Base-by-base conservation (phyloP, 371 early-diverging fungal species). In the Massospora cicadina region DNA sequence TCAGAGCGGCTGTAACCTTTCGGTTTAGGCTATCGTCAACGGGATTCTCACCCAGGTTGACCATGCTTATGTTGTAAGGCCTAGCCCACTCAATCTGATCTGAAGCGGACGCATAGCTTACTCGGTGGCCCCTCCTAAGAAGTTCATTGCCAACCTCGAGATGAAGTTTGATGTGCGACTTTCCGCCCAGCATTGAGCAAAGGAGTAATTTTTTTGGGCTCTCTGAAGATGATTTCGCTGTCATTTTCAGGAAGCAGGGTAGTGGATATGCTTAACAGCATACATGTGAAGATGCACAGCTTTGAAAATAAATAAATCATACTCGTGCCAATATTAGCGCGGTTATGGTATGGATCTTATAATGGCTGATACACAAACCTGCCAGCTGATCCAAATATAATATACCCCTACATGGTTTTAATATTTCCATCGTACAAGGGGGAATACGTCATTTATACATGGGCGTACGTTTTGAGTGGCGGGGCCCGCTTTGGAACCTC, bases 31-130 rank as follows among this genome's bases (percentile, higher is more conserved):
- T 29, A 27, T 63, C 63, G 26, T 21, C 3, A 13, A 63, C 63
- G 13, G 63, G 63, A 55, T 63, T 63, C 26, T 43, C 24, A 3
- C 63, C 63, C 2, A 63, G 43, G 30, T 53, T 7, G 2, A 54
- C 13, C 55, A 7, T 54, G 2, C 54, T 33, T 27, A 63, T 54
- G 26, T 63, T 63, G n/a, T 63, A 63, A 29, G 55, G 25, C 29
- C 55, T 21, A 27, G 63, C 63, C 63, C 63, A 63, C 1, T 30
- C 54, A 7, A 54, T 63, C 29, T 63, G 63, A 54, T 63, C 63
- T 2, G 17, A 26, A 2, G 63, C 43, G 29, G 54, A 54, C 2
- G 63, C 63, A 25, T 63, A 63, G 1, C 5, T 63, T 2, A 63
- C 29, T 7, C 55, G 23, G 55, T 63, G 63, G 7, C 63, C 63